phyloP scores from a whole-genome alignment of 345 rosid genomes.

The Gossypium herbaceum region DNA sequence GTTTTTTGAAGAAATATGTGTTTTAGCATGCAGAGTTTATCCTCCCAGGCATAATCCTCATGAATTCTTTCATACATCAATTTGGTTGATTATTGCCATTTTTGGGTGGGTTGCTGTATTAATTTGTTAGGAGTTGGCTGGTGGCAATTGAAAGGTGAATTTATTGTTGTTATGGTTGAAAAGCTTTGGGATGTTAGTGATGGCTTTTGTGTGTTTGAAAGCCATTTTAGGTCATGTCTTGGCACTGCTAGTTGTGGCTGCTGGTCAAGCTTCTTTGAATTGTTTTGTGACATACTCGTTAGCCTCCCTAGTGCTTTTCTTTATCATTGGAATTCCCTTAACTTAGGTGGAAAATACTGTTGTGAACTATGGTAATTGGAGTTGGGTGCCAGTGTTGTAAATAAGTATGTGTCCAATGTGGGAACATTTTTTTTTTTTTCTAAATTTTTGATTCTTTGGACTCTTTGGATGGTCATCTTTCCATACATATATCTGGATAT shows the following conservation, averaged over 20 bases:
- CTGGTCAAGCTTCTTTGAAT: neutral
- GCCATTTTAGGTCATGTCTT: neutral
- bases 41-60: neutral
- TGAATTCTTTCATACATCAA: neutral
- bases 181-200: neutral
- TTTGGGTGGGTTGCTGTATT: neutral
- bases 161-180: neutral
- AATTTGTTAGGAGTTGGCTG: neutral
- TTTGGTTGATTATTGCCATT: neutral
- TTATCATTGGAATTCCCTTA: neutral
- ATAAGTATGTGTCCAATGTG: too few relatives aligned
- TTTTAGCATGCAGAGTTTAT: neutral
- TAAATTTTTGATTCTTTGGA: too few relatives aligned
- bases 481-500: too few relatives aligned
- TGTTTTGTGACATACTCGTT: neutral
- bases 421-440: too few relatives aligned
- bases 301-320: neutral
- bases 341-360: neutral
- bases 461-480: too few relatives aligned
- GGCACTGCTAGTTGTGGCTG: neutral
- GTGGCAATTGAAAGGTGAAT: neutral
- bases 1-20: slow-evolving; percentile 4
- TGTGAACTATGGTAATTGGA: neutral
- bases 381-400: too few relatives aligned
- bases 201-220: neutral